Evolutionary conservation across 371 early-diverging fungal genomes (phyloP).

Genomic region (Mortierella sp.): DNA sequence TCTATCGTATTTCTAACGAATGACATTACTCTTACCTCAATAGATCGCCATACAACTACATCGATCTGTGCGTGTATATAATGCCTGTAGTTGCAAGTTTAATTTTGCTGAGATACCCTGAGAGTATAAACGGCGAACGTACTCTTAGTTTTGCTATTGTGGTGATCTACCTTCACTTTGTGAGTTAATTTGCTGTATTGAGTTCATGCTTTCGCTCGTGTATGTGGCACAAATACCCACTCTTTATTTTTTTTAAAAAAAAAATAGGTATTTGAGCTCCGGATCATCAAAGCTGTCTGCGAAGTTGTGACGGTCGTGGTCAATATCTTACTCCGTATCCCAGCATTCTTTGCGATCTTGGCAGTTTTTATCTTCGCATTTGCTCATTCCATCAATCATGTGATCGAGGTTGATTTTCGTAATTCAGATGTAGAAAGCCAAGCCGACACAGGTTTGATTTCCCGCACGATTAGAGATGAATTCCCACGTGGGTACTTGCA

Average conservation of each 20-base stretch:
- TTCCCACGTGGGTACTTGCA: not conserved
- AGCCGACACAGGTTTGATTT: not conserved
- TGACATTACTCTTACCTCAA: not conserved
- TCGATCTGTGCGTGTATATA: slow-evolving; percentile 14
- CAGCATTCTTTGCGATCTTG: slow-evolving; percentile 9
- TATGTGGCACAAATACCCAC: too few species aligned
- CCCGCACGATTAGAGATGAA: not conserved
- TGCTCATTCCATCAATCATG: slow-evolving; percentile 1
- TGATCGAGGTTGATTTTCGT: not conserved
- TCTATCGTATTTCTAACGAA: not conserved
- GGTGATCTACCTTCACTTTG: slow-evolving; percentile 1
- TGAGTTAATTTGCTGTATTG: not conserved
- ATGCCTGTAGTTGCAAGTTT: slow-evolving; percentile 17
- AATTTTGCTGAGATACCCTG: not conserved
- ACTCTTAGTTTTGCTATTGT: slow-evolving; percentile 3
- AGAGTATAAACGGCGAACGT: not conserved
- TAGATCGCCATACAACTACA: slow-evolving; percentile 14
- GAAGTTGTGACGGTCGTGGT: not conserved
- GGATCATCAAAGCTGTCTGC: not conserved
- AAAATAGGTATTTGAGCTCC: not conserved
- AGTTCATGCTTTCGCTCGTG: not conserved
- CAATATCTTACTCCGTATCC: not conserved
- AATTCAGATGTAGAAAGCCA: not conserved
- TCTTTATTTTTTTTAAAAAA: not conserved
- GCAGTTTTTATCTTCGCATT: not conserved